Conservation (phyloP, 2,329 filamentous ascomycete species). For the Pseudofabraea citricarpa region DNA sequence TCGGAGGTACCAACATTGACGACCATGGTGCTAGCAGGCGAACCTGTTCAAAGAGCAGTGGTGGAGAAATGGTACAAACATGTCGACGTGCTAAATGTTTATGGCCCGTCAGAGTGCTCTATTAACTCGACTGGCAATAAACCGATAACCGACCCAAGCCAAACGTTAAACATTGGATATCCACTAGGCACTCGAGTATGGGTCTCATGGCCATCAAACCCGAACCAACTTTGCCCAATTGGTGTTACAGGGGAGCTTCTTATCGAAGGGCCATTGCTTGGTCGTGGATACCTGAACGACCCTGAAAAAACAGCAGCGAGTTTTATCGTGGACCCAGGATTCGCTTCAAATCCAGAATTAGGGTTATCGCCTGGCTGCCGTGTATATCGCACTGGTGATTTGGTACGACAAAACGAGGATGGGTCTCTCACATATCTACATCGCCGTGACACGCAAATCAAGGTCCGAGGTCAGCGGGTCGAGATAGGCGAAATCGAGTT, state of each 20-base stretch:
- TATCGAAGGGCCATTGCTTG: slow-evolving; percentile 32
- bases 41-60: slow-evolving; percentile 29
- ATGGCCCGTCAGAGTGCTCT: background rate
- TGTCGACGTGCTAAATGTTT: slow-evolving; percentile 36
- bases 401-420: slow-evolving; percentile 47
- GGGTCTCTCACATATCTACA: slow-evolving; percentile 56
- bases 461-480: slow-evolving; percentile 57
- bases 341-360: no score
- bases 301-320: slow-evolving; percentile 48
- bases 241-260: slow-evolving; percentile 5
- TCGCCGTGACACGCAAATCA: slow-evolving; percentile 58
- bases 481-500: slow-evolving; percentile 49
- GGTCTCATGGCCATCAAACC: slow-evolving; percentile 2
- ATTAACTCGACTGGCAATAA: background rate
- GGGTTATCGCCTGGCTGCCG: no score
- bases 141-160: no score
- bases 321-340: slow-evolving; percentile 49
- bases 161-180: slow-evolving; percentile 1
- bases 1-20: slow-evolving; percentile 26
- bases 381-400: slow-evolving; percentile 56
- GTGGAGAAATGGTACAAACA: slow-evolving; percentile 14
- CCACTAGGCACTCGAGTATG: background rate
- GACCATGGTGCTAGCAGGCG: slow-evolving; percentile 29
- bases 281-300: slow-evolving; percentile 55
- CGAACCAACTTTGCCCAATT: background rate